A percentile compares a stretch with the other conserved stretches of the same genome.
Conservation (phyloP, 2,329 filamentous ascomycete species). For the Lachnellula hyalina region DNA sequence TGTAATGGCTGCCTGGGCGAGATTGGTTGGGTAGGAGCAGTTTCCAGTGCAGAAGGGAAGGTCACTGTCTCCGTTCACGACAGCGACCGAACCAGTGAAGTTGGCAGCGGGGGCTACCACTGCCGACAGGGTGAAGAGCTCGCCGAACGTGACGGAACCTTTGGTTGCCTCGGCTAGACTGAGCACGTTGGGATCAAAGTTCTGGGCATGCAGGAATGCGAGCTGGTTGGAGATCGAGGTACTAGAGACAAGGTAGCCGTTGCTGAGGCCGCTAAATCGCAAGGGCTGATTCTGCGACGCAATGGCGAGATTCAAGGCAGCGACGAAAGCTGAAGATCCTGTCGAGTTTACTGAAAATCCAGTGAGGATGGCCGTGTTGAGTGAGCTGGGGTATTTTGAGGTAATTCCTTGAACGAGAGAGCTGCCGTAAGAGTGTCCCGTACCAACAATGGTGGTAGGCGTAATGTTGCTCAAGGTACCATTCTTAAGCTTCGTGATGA, state of each 20-base stretch:
- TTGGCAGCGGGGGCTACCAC: background rate
- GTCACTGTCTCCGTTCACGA: background rate
- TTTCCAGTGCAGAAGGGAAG: background rate
- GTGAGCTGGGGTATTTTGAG: constrained; percentile 13
- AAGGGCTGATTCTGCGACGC: background rate
- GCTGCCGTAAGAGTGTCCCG: constrained; percentile 20
- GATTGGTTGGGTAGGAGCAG: background rate
- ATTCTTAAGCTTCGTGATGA: constrained; percentile 2
- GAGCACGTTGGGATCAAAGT: constrained; percentile 2
- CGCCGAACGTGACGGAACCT: background rate
- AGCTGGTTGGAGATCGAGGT: background rate
- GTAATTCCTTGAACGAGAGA: constrained; percentile 9
- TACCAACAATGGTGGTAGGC: constrained; percentile 9
- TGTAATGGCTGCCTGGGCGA: background rate
- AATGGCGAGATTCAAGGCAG: background rate
- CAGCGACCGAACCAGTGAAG: constrained; percentile 2
- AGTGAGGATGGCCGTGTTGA: constrained; percentile 9
- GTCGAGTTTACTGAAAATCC: background rate
- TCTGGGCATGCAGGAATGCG: background rate
- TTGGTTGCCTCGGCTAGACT: background rate
- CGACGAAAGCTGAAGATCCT: background rate
- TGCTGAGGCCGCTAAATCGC: background rate
- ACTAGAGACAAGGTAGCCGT: background rate
- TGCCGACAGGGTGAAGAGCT: background rate
- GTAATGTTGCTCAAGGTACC: constrained; percentile 6